Conservation (phyloP, 805 yeast genomes). For the Starmerella scarabaei region DNA sequence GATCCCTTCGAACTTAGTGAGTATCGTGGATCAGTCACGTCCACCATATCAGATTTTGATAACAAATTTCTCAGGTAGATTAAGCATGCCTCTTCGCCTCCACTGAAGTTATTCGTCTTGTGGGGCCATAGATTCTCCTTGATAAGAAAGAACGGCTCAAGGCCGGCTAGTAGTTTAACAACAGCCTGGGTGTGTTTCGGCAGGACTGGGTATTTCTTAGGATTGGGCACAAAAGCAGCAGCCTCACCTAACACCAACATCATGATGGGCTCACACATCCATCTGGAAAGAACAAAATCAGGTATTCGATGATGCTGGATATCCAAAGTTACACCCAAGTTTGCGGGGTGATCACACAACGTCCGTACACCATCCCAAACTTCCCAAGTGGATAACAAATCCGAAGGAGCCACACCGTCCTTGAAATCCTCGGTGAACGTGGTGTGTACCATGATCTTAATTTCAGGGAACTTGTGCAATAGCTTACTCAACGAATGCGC, state of each 20-base stretch:
- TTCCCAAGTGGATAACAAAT: slow-evolving; percentile 51
- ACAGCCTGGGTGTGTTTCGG: slow-evolving; percentile 43
- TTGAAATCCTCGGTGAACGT: slow-evolving; percentile 33
- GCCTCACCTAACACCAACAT: slow-evolving; percentile 44
- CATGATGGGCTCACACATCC: slow-evolving; percentile 58
- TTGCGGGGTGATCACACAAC: slow-evolving; percentile 40
- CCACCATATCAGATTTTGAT: neutral
- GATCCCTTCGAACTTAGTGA: slow-evolving; percentile 8
- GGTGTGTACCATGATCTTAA: slow-evolving; percentile 24
- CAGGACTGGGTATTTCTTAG: slow-evolving; percentile 51
- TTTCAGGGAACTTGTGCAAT: slow-evolving; percentile 22
- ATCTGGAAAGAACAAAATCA: slow-evolving; percentile 38
- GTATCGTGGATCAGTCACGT: neutral
- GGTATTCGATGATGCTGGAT: slow-evolving; percentile 52
- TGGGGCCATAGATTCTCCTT: slow-evolving; percentile 35
- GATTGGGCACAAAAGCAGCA: slow-evolving; percentile 41
- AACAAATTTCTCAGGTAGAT: slow-evolving; percentile 35
- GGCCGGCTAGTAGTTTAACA: slow-evolving; percentile 34
- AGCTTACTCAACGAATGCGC: slow-evolving; percentile 34
- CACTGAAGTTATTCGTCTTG: slow-evolving; percentile 22
- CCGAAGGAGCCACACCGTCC: slow-evolving; percentile 30
- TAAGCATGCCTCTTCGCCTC: slow-evolving; percentile 32
- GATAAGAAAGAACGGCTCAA: slow-evolving; percentile 32
- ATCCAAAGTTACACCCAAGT: slow-evolving; percentile 59
- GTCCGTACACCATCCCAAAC: slow-evolving; percentile 56